Evolutionary conservation across 208 protist genomes (phyloP), one percentile per base, ranked within the genome.

Genomic region (Trypanosoma vivax): DNA sequence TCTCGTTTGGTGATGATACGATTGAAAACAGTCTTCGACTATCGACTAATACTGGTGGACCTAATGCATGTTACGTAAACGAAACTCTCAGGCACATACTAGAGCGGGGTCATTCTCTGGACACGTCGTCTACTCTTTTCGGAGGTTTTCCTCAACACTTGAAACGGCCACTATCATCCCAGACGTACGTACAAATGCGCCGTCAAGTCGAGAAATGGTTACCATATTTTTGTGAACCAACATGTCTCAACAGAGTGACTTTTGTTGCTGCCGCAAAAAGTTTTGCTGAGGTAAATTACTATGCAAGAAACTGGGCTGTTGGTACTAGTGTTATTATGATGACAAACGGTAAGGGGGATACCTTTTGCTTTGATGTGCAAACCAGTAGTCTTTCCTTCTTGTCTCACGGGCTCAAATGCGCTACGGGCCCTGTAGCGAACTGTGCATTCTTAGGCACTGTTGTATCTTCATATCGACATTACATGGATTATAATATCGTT

Each of bases 381-480:
- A 65, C 66, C 27, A 52, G 62, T 52, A 77, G 72, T 53, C 49
- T 88, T 57, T 88, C 86, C 60, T 73, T 62, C 21, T 48, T 90
- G n/a, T 71, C 72, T 7, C 61, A 78, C n/a, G 76, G 65, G 41
- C 78, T 90, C 68, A 65, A 61, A 37, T 65, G 67, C 3, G 30
- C 51, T 6, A 37, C 42, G 13, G 31, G 42, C 29, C 54, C 58
- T 0, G 42, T 79, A 37, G 57, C 41, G 5, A 68, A 73, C 25
- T 78, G 76, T 35, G 50, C 89, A 16, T 90, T 93, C 56, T 64
- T 65, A 39, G 85, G 62, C 16, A 81, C 73, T 1, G 25, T 90
- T n/a, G 63, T 67, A 16, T 62, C 82, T 14, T 84, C 77, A 16
- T 79, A 73, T 40, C 24, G 78, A 33, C 71, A 57, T 31, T 63